Base-by-base conservation (phyloP, 768 basidiomycete genomes). In the Serpula lacrymans region DNA sequence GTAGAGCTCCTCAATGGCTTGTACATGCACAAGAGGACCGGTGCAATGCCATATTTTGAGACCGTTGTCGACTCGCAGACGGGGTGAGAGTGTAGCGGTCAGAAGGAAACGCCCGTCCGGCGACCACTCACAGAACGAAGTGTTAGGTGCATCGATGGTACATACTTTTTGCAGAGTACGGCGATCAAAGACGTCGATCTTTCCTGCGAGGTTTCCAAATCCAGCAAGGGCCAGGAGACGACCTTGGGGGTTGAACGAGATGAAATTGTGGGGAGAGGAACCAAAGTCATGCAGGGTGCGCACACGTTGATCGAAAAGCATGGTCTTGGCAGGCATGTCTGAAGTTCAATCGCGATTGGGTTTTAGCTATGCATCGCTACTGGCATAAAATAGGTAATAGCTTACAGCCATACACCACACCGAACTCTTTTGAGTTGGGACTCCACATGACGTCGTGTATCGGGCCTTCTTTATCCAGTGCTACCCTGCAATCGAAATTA, bases 361-460 rank as follows among this genome's bases (percentile, higher is more conserved):
- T 11, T 16, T 5, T 14, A 46, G 38, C 23, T 13, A 16, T 28
- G 36, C 25, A 13, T 34, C 1, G 9, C 26, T n/a, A 11, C 37
- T 9, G 4, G 3, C 1, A n/a, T 16, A 3, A 29, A 39, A n/a
- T n/a, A 20, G 17, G 29, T 25, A 36, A 37, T 24, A 18, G 77
- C 92, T 61, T 52, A 95, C 93, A 99, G 54, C 96, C 95, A 57
- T 97, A 98, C 20, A 92, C 86, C 25, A 97, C 93, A 34, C 82
- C 84, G 58, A 99, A 99, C 64, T 99, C 96, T 63, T 94, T 91
- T 37, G 90, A 91, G 52, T 91, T 93, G 6, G 96, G 92, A 49
- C 84, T 92, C 96, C 96, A 99, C 12, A 80, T 67, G 46, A 95
- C 96, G 59, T 98, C 96, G 54, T 96, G 93, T 47, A 99, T 91